Evolutionary conservation across 139 green algal genomes (phyloP).

Genomic region (Astrephomene gubernaculifera): DNA sequence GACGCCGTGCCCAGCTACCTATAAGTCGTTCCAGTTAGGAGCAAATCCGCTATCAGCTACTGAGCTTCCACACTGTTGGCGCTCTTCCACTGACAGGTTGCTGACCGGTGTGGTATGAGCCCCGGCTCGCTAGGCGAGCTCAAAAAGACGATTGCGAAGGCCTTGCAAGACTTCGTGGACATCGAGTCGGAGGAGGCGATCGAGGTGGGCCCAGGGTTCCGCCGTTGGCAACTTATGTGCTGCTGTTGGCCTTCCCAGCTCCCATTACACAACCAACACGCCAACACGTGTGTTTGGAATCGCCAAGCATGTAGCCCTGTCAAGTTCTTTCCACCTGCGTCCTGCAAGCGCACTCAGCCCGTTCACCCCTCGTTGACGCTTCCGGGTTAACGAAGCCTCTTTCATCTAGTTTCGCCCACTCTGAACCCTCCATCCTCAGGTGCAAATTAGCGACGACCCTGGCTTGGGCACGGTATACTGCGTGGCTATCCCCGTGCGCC

Average conservation of each 20-base stretch:
- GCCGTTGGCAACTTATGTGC: neutral
- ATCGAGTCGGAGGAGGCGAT: slow-evolving; percentile 85
- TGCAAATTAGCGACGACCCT: slow-evolving; percentile 82
- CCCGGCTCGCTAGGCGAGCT: slow-evolving; percentile 78
- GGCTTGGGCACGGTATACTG: slow-evolving; percentile 91
- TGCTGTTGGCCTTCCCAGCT: too few species aligned
- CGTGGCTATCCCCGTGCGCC: slow-evolving; percentile 87
- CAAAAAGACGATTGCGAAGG: slow-evolving; percentile 82
- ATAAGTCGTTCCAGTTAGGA: too few species aligned
- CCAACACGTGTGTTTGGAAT: too few species aligned
- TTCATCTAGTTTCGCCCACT: neutral
- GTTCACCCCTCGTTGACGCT: too few species aligned
- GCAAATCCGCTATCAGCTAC: too few species aligned
- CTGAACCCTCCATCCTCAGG: slow-evolving; percentile 40
- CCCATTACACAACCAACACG: too few species aligned
- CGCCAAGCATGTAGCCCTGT: too few species aligned
- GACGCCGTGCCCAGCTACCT: too few species aligned
- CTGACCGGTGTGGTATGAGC: slow-evolving; percentile 85
- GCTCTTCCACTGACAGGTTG: slow-evolving; percentile 66
- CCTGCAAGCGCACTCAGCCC: too few species aligned
- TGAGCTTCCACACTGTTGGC: too few species aligned
- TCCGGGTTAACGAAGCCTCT: neutral
- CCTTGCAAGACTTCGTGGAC: slow-evolving; percentile 88
- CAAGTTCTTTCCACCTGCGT: too few species aligned
- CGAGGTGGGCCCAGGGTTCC: slow-evolving; percentile 75